phyloP scores from a whole-genome alignment of 371 early-diverging fungal genomes.

The Mucor circinelloides region DNA sequence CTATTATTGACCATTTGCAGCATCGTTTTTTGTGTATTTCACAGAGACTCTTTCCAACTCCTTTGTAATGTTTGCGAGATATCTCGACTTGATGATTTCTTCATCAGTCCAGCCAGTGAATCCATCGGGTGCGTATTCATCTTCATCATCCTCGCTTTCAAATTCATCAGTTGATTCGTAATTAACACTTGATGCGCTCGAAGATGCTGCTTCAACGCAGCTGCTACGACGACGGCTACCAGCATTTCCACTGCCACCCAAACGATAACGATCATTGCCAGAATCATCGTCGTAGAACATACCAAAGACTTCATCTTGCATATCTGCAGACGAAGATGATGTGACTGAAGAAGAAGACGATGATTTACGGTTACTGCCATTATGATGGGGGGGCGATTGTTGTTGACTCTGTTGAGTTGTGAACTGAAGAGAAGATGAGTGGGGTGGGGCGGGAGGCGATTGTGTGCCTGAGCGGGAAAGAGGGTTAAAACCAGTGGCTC shows the following conservation, averaged over 20 bases:
- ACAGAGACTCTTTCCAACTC: conserved; percentile 26
- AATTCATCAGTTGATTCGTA: conserved; percentile 17
- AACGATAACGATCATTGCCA: background rate
- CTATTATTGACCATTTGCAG: background rate
- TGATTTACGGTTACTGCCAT: conserved; percentile 9
- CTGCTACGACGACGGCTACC: conserved; percentile 4
- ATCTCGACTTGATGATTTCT: conserved; percentile 39
- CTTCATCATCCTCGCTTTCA: conserved; percentile 24
- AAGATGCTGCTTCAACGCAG: conserved; percentile 1
- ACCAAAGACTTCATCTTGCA: conserved; percentile 47
- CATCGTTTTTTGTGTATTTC: background rate
- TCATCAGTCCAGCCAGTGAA: conserved; percentile 55
- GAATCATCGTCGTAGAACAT: conserved; percentile 45
- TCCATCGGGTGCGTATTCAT: conserved; percentile 15
- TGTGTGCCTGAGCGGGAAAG: background rate
- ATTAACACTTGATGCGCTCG: background rate
- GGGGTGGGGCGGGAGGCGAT: background rate
- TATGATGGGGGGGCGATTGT: conserved; percentile 3
- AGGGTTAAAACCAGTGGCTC: background rate
- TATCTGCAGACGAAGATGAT: conserved; percentile 24
- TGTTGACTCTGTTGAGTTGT: background rate
- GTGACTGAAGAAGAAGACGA: conserved; percentile 12
- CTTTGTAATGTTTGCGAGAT: conserved; percentile 23
- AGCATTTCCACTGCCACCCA: background rate
- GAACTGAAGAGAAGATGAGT: background rate